A percentile compares a stretch with the other conserved stretches of the same genome.
Evolutionary conservation across 2,329 filamentous ascomycete genomes (phyloP).

Genomic region (Plenodomus tracheiphilus): DNA sequence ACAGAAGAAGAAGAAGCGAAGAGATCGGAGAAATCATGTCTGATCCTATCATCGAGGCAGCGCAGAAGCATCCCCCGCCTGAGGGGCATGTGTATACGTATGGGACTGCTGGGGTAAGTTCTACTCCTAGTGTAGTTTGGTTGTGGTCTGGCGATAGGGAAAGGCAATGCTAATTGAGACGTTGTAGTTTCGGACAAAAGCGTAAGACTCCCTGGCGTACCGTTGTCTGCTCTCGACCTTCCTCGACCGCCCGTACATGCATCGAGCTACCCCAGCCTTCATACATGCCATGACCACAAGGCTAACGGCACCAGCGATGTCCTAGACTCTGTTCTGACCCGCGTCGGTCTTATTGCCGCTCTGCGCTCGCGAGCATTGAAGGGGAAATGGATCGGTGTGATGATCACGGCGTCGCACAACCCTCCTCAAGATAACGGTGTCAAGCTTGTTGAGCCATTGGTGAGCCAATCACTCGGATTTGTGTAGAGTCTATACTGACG

Average conservation of each 20-base stretch:
- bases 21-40: constrained; percentile 33
- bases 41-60: constrained; percentile 36
- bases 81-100: constrained; percentile 44
- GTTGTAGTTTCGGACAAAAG: constrained; percentile 68
- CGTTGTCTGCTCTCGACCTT: background rate
- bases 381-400: constrained; percentile 88
- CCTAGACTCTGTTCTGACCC: constrained; percentile 89
- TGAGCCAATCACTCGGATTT: constrained; percentile 36
- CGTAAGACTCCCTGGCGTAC: constrained; percentile 52
- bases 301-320: constrained; percentile 62
- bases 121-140: no score
- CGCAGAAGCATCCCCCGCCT: constrained; percentile 43
- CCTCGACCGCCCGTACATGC: constrained; percentile 1
- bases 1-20: background rate
- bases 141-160: background rate
- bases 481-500: constrained; percentile 17
- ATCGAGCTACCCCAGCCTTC: constrained; percentile 18
- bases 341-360: constrained; percentile 85
- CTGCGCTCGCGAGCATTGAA: constrained; percentile 88
- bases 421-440: constrained; percentile 68
- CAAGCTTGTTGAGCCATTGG: constrained; percentile 89
- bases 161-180: constrained; percentile 9
- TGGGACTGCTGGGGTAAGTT: constrained; percentile 55
- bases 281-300: constrained; percentile 15
- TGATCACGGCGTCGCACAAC: constrained; percentile 70